Base-by-base conservation (phyloP, 768 basidiomycete genomes). In the Psilocybe subaeruginosa region DNA sequence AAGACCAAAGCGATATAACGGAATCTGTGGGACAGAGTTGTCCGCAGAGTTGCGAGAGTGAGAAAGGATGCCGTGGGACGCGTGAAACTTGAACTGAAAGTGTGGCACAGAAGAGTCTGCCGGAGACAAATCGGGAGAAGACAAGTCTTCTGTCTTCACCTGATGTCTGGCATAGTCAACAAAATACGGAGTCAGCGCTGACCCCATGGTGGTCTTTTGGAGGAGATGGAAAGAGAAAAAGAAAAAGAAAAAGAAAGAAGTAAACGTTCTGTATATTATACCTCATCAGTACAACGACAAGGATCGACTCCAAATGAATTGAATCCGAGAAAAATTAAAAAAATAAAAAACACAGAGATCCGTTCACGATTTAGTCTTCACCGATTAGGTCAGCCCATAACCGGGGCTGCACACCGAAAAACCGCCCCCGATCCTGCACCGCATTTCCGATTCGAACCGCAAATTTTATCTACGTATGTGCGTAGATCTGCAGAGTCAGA, bases 91-190 rank as follows among this genome's bases (percentile, higher is more conserved):
- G 63, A 64, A 64, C 19, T 64, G 59, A 45, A 64, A 64, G 39
- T 54, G 58, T 60, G 71, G 59, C 55, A 66, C 60, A 30, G 60
- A 41, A 60, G 59, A 49, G 49, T 48, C 46, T 47, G 68, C 66
- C 60, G 77, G 72, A 56, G 77, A 70, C 67, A 80, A 74, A 69
- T 78, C 76, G 66, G 79, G 80, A 57, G 80, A 81, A 70, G 77
- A 71, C 65, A 73, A 74, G 56, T 72, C 74, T 67, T 80, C 79
- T 56, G 77, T 75, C 73, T 82, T 82, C 58, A 80, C 75, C 64
- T 54, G 61, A 62, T 56, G 60, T 37, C 51, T 55, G 16, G 43
- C 55, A 48, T 54, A 59, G 39, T 59, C 56, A 19, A 54, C 30
- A 48, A 49, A 58, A 53, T 53, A 61, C 51, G 49, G 53, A 30